Evolutionary conservation across 2,329 filamentous ascomycete species (phyloP), one percentile per base, ranked within the genome.

Genomic region (Gnomoniopsis sp.): DNA sequence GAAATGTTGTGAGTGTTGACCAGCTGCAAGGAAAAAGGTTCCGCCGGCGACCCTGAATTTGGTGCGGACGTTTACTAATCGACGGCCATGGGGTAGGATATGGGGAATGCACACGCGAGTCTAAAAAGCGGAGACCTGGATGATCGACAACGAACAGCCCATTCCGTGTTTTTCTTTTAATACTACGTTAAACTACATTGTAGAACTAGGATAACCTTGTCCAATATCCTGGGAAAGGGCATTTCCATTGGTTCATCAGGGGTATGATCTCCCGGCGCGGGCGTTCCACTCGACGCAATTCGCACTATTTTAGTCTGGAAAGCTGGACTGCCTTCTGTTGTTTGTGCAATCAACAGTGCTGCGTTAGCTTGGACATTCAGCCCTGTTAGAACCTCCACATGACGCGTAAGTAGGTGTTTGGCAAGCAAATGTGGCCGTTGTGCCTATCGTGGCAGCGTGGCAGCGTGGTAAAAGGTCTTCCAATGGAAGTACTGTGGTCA

Each of bases 101-200:
- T 3, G 2, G 36, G 12, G 41, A 46, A 36, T 33, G 33, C 53
- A 48, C 34, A 44, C 51, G 36, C 26, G 49, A 59, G 57, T 47
- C 50, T 59, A 59, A 59, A 59, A 59, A 59, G 57, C 47, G 57
- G 57, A 43, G 49, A 52, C 6, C 3, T 36, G 26, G 49, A 50
- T 34, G 21, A 8, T 33, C 44, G 48, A 22, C n/a, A 58, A 30
- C 8, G 4, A 30, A 30, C 26, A 30, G 26, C 26, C 26, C 26
- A 30, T 30, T 30, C 26, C 26, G 26, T n/a, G n/a, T n/a, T n/a
- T n/a, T n/a, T n/a, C n/a, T n/a, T n/a, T n/a, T n/a, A n/a, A n/a
- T n/a, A n/a, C 33, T 36, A 8, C 33, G 33, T 36, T 14, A 8
- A 36, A 10, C 36, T n/a, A n/a, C 17, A 6, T n/a, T n/a, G n/a